Base-by-base conservation (phyloP, 208 protist species). In the Tritrichomonas foetus region DNA sequence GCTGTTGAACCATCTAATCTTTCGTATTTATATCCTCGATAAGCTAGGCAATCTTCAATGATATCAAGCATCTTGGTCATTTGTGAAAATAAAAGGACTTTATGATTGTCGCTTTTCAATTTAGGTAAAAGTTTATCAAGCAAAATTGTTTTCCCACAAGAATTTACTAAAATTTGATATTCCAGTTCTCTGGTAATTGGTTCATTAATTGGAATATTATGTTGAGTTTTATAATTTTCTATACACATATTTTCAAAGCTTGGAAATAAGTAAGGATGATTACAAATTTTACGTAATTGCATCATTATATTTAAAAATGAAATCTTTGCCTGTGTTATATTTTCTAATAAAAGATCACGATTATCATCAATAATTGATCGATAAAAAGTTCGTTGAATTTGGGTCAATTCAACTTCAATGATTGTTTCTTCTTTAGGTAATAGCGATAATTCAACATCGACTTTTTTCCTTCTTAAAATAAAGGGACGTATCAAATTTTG, bases 71-170 rank as follows among this genome's bases (percentile, higher is more conserved):
- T 66, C 57, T 94, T 69, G 39, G 95, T 94, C 95, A 99, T 99
- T 95, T 99, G 98, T 16, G 97, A 98, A 95, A 99, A 99, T 69
- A 99, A 98, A 44, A 99, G 96, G 3, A 99, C 98, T 84, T 98
- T 97, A 93, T 97, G 97, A 41, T 97, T 96, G 75, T 97, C 61
- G 25, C 33, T 61, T 93, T 97, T 95, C 13, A 98, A 94, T 49
- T 93, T 93, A 33, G 92, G 27, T 0, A 96, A 93, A 5, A 96
- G 93, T 93, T 95, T 95, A 61, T 96, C 95, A 16, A 96, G 66
- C n/a, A 93, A 22, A 57, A 55, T n/a, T 82, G 94, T 72, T 66
- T 94, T 95, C 33, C 93, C 94, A 3, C 49, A 66, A 14, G 13
- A 13, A 27, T 64, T 66, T n/a, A 84, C 20, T 3, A 84, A 50